Evolutionary conservation across 805 yeast genomes (phyloP).

Genomic region (Myxozyma vanderwaltii): DNA sequence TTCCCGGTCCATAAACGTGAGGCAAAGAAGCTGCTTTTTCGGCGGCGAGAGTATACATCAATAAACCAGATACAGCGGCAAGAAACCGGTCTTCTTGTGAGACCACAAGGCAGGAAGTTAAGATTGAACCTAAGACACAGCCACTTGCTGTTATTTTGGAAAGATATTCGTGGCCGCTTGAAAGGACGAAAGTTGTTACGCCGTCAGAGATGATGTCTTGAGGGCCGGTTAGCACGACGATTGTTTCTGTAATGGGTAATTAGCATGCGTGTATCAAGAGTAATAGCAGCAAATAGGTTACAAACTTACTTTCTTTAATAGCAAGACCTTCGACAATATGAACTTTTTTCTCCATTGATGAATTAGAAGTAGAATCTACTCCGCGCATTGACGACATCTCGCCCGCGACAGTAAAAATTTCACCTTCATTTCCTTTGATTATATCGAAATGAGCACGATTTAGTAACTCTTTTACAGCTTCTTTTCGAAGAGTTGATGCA

Average conservation of each 20-base stretch:
- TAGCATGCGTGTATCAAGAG: not conserved
- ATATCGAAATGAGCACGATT: conserved; percentile 59
- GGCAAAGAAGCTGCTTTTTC: conserved; percentile 49
- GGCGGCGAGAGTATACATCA: conserved; percentile 64
- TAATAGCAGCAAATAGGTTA: conserved; percentile 19
- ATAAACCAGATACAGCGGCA: conserved; percentile 55
- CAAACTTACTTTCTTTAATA: conserved; percentile 15
- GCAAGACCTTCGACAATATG: conserved; percentile 26
- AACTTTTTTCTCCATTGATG: conserved; percentile 50
- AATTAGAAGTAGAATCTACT: conserved; percentile 52
- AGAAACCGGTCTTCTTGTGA: conserved; percentile 44
- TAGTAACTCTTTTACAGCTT: conserved; percentile 53
- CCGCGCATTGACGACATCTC: conserved; percentile 60
- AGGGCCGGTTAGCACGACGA: conserved; percentile 74
- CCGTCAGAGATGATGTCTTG: conserved; percentile 57
- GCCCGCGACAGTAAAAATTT: conserved; percentile 64
- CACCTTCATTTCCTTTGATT: conserved; percentile 87
- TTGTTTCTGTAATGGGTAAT: conserved; percentile 41
- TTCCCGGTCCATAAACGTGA: conserved; percentile 53
- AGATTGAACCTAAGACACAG: conserved; percentile 74
- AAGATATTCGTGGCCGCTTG: conserved; percentile 67
- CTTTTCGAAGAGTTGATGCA: conserved; percentile 63
- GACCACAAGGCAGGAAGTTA: conserved; percentile 61
- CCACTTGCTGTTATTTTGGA: conserved; percentile 79
- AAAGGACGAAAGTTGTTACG: conserved; percentile 40